Evolutionary conservation across 2,329 filamentous ascomycete genomes (phyloP).

Genomic region (Zymoseptoria pseudotritici): DNA sequence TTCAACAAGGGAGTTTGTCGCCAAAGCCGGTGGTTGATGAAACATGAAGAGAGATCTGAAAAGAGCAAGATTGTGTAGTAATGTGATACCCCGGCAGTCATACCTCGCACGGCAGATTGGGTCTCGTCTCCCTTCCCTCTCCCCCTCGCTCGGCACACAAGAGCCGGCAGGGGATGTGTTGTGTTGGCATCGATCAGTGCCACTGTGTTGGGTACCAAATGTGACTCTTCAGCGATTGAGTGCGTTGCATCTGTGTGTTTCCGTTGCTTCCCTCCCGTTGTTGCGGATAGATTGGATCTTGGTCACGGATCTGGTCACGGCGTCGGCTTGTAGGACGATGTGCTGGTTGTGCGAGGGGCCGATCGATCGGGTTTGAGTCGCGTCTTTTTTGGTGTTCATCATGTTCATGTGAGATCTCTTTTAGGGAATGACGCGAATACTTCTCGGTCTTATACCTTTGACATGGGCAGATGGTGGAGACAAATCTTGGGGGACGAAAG

Average conservation of each 20-base stretch:
- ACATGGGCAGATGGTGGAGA: background rate
- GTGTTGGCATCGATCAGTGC: background rate
- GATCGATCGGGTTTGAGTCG: background rate
- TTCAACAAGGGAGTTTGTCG: slow-evolving; percentile 20
- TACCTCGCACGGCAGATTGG: background rate
- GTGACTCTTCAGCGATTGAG: background rate
- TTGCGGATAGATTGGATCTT: background rate
- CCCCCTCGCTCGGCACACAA: background rate
- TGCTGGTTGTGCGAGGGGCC: background rate
- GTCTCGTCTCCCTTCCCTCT: background rate
- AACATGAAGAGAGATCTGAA: background rate
- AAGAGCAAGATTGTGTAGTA: background rate
- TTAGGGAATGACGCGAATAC: background rate
- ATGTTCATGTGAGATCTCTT: background rate
- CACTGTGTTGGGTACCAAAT: background rate
- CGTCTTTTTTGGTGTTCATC: background rate
- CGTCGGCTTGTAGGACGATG: background rate
- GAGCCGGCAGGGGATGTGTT: background rate
- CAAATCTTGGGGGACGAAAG: too few relatives aligned
- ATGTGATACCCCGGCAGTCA: background rate
- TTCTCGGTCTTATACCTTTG: background rate
- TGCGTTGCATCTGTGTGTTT: background rate
- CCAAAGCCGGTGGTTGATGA: slow-evolving; percentile 8
- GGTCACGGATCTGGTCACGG: background rate
- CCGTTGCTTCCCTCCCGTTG: background rate